These are phyloP conservation scores for Hyaloscypha hepaticicola DNA, from an alignment of 495 filamentous ascomycete species.

Conservation along the genomic window DNA sequence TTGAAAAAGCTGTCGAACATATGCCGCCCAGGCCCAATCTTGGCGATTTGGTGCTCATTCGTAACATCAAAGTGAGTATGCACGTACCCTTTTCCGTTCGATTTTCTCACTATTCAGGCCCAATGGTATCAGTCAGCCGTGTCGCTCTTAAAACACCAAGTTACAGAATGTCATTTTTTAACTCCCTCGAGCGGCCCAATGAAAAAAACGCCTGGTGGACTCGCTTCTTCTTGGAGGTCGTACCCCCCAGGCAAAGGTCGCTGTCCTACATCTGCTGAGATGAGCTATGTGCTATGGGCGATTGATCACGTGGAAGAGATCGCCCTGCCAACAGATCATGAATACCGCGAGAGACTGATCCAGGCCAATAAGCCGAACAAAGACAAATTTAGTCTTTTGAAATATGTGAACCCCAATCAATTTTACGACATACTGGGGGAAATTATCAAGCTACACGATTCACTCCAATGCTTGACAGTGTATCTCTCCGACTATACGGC, in stretches of 20 bases:
- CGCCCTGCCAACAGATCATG: slow-evolving; percentile 41
- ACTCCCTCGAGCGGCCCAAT: slow-evolving; percentile 42
- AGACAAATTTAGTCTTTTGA: slow-evolving; percentile 62
- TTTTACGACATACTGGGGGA: slow-evolving; percentile 76
- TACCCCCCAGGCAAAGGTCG: slow-evolving; percentile 1
- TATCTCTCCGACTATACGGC: slow-evolving; percentile 88
- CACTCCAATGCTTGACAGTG: slow-evolving; percentile 52
- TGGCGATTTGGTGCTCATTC: slow-evolving; percentile 44
- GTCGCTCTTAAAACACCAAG: slow-evolving; percentile 39
- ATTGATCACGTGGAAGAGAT: slow-evolving; percentile 43
- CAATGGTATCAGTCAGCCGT: slow-evolving; percentile 33
- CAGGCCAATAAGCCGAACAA: slow-evolving; percentile 41
- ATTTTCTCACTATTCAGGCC: slow-evolving; percentile 25
- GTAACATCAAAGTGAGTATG: slow-evolving; percentile 39
- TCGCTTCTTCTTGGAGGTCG: slow-evolving; percentile 11
- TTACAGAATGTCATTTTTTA: slow-evolving; percentile 39
- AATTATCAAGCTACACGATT: slow-evolving; percentile 63
- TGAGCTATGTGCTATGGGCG: slow-evolving; percentile 40
- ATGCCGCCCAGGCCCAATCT: slow-evolving; percentile 39
- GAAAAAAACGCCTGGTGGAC: slow-evolving; percentile 25
- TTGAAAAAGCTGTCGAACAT: slow-evolving; percentile 35
- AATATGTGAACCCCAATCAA: slow-evolving; percentile 50
- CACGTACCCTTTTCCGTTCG: slow-evolving; percentile 23
- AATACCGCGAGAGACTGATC: slow-evolving; percentile 42
- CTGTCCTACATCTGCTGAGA: slow-evolving; percentile 14